A percentile compares a stretch with the other conserved stretches of the same genome.
Conservation (phyloP, 768 basidiomycete species). For the Russula vinacea region DNA sequence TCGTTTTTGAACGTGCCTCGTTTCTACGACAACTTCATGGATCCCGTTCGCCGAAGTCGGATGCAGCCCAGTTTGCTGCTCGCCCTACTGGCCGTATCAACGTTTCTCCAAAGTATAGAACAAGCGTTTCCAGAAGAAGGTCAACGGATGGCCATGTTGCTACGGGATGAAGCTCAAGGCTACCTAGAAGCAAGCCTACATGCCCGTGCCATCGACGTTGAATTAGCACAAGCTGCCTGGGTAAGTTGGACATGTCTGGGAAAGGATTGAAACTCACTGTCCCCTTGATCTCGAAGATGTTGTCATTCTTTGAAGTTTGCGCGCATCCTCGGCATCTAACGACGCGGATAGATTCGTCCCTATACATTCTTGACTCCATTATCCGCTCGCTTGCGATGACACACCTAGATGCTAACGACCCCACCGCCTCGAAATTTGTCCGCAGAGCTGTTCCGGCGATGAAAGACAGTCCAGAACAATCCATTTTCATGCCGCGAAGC, state of each 20-base stretch:
- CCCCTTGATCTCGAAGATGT: constrained; percentile 43
- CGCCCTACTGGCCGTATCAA: constrained; percentile 61
- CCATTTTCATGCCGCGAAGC: background rate
- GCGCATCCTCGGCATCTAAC: constrained; percentile 60
- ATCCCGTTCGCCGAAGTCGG: constrained; percentile 49
- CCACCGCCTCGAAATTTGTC: constrained; percentile 19
- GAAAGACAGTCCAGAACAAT: constrained; percentile 9
- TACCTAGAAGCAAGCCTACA: constrained; percentile 69
- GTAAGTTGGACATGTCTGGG: constrained; percentile 40
- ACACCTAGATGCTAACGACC: constrained; percentile 55
- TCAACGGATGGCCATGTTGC: constrained; percentile 53
- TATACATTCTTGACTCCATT: constrained; percentile 64
- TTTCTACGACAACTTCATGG: constrained; percentile 58
- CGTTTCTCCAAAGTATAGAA: constrained; percentile 68
- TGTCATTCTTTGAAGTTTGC: constrained; percentile 70
- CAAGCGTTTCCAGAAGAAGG: constrained; percentile 49
- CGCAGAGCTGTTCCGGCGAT: constrained; percentile 20
- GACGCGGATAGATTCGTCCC: constrained; percentile 52
- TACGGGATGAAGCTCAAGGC: constrained; percentile 66
- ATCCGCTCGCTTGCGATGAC: constrained; percentile 61
- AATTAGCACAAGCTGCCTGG: constrained; percentile 73
- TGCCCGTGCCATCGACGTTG: constrained; percentile 69
- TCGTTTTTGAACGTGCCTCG: constrained; percentile 69
- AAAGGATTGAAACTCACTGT: background rate
- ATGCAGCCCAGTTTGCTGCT: constrained; percentile 69